phyloP scores from a whole-genome alignment of 352 stramenopile genomes.

The Phytophthora pisi region DNA sequence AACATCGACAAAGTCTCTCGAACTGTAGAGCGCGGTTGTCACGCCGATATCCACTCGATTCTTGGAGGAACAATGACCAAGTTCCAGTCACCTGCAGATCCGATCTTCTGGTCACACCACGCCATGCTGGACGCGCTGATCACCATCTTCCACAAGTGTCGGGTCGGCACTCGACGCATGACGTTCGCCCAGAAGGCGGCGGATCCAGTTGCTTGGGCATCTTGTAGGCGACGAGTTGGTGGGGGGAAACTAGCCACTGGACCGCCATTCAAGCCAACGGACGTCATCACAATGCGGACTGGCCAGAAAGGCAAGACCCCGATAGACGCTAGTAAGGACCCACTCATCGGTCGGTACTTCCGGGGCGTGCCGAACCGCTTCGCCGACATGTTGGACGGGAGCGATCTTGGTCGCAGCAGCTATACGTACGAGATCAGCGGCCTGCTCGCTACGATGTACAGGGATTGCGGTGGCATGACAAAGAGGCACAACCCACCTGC shows the following conservation, averaged over 20 bases:
- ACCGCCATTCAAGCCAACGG: constrained; percentile 44
- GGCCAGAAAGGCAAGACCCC: constrained; percentile 34
- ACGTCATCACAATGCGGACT: constrained; percentile 48
- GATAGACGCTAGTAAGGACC: constrained; percentile 37
- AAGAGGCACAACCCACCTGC: background rate
- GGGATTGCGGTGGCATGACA: constrained; percentile 21
- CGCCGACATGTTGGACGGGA: constrained; percentile 43
- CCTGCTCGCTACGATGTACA: constrained; percentile 43
- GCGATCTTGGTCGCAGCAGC: constrained; percentile 45
- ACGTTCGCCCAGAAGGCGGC: constrained; percentile 51
- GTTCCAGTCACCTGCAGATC: constrained; percentile 53
- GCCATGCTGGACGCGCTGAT: constrained; percentile 64
- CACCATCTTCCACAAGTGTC: constrained; percentile 73
- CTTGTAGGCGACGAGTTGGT: constrained; percentile 38
- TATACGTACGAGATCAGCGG: constrained; percentile 59
- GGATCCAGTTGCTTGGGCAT: constrained; percentile 48
- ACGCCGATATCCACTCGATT: constrained; percentile 57
- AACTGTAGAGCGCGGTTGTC: constrained; percentile 44
- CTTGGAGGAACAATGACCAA: constrained; percentile 52
- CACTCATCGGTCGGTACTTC: constrained; percentile 50
- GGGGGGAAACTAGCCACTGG: constrained; percentile 18
- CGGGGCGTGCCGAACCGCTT: constrained; percentile 37
- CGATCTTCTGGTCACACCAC: constrained; percentile 77
- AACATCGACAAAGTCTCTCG: constrained; percentile 59
- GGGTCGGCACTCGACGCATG: constrained; percentile 44